Evolutionary conservation across 1,284 basidiomycete genomes (phyloP).

Genomic region (Ganoderma lucidum): DNA sequence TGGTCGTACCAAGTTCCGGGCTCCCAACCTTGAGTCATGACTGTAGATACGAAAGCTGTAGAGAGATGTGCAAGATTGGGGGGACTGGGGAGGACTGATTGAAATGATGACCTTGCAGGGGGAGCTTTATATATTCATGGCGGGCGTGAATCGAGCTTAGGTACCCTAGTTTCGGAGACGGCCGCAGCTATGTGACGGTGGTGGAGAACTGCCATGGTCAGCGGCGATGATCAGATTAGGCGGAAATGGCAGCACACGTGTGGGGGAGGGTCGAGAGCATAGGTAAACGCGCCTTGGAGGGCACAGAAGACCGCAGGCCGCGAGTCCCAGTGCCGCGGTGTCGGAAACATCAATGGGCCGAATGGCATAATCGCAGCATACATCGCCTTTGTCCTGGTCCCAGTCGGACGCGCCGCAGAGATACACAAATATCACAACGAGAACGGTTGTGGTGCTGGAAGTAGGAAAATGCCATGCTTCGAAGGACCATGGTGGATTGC

Average conservation of each 20-base stretch:
- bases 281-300: neutral
- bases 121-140: slow-evolving; percentile 22
- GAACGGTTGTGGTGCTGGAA: neutral
- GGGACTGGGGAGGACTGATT: neutral
- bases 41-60: neutral
- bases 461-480: neutral
- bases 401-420: neutral
- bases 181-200: slow-evolving; percentile 10
- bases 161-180: slow-evolving; percentile 6
- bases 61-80: neutral
- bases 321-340: neutral
- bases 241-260: slow-evolving; percentile 22
- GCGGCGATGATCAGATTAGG: slow-evolving; percentile 31
- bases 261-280: neutral
- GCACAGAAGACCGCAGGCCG: neutral
- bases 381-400: neutral
- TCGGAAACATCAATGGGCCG: slow-evolving; percentile 2
- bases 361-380: slow-evolving; percentile 2
- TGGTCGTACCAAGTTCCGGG: slow-evolving; percentile 67
- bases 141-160: neutral
- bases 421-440: neutral
- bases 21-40: slow-evolving; percentile 61
- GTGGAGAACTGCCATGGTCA: slow-evolving; percentile 8
- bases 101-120: neutral
- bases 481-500: neutral